Base-by-base conservation (phyloP, 2,329 filamentous ascomycete genomes). In the Fusarium sp. region DNA sequence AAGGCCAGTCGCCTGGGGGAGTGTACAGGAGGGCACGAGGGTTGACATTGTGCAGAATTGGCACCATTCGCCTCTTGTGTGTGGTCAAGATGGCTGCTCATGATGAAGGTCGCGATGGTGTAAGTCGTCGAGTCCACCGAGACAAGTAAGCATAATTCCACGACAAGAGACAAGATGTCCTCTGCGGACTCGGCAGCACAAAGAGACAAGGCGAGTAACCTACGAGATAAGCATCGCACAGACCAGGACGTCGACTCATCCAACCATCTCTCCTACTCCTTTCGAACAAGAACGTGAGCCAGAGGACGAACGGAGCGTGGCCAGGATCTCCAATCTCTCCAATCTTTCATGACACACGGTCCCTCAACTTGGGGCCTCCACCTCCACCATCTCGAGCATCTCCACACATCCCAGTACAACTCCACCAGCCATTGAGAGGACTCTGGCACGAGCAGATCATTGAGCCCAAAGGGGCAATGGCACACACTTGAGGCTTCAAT, bases 251-350 rank as follows among this genome's bases (percentile, higher is more conserved):
- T 64, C 29, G 16, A 44, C 40, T 29, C 6, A 12, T 17, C 58
- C 62, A 51, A 22, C 38, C 22, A 49, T 49, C 17, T 64, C 51
- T 53, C 44, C 44, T 20, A 7, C 29, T 27, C 55, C 33, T 53
- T 53, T 49, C 31, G 42, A 61, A 44, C 35, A 56, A 67, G 59
- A 73, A 62, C 20, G 38, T 35, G 60, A 68, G 29, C 59, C 63
- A 38, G 60, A 73, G 59, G 58, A 63, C 60, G 62, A 36, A 49
- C 29, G 63, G 70, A 36, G 27, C 35, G n/a, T 35, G 31, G 61
- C 38, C 55, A 57, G 55, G 55, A 69, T 69, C 71, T 72, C 64
- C 67, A 72, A 69, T 44, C 62, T 72, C 71, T 69, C 71, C 68
- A 72, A 67, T 58, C 56, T 72, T 72, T 73, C 12, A 22, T 58